Percentiles rank a stretch among this genome's conserved stretches.
phyloP scores from a whole-genome alignment of 2,329 filamentous ascomycete species.

The Ophiostoma novo-ulmi region DNA sequence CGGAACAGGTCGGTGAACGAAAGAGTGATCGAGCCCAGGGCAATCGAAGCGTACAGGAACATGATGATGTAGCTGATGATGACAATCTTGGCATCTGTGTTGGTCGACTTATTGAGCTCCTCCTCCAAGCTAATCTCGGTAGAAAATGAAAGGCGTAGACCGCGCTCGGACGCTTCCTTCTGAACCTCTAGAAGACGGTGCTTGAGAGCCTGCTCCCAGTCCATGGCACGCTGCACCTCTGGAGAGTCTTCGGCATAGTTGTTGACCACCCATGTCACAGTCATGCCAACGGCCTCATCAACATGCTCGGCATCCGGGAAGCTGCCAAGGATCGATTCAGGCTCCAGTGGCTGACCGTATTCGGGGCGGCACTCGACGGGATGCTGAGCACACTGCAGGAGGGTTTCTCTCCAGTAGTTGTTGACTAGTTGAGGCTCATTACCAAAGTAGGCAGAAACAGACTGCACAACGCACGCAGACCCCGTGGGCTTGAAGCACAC shows the following conservation, averaged over 20 bases:
- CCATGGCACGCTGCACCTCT: conserved; percentile 68
- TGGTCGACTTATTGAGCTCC: conserved; percentile 95
- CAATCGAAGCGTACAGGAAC: conserved; percentile 94
- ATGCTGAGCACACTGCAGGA: conserved; percentile 68
- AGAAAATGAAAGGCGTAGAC: conserved; percentile 84
- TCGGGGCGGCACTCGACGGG: conserved; percentile 82
- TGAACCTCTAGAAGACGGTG: conserved; percentile 71
- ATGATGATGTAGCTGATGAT: conserved; percentile 97
- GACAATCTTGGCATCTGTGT: conserved; percentile 95
- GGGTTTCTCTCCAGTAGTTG: conserved; percentile 65
- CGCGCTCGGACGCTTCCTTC: conserved; percentile 68
- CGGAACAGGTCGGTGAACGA: conserved; percentile 69
- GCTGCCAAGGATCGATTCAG: conserved; percentile 79
- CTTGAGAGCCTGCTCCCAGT: conserved; percentile 81
- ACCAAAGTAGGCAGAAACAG: conserved; percentile 82
- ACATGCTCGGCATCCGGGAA: conserved; percentile 62
- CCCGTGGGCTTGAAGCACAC: conserved; percentile 93
- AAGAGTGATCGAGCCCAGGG: conserved; percentile 81
- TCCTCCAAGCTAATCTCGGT: conserved; percentile 93
- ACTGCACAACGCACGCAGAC: conserved; percentile 86
- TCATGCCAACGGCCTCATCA: conserved; percentile 69
- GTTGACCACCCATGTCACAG: conserved; percentile 91
- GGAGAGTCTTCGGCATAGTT: conserved; percentile 72
- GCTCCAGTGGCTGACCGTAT: conserved; percentile 83
- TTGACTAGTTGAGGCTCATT: conserved; percentile 59